Evolutionary conservation across 306 rosid genomes (phyloP).

Genomic region (Cyclanthera cordifolia): DNA sequence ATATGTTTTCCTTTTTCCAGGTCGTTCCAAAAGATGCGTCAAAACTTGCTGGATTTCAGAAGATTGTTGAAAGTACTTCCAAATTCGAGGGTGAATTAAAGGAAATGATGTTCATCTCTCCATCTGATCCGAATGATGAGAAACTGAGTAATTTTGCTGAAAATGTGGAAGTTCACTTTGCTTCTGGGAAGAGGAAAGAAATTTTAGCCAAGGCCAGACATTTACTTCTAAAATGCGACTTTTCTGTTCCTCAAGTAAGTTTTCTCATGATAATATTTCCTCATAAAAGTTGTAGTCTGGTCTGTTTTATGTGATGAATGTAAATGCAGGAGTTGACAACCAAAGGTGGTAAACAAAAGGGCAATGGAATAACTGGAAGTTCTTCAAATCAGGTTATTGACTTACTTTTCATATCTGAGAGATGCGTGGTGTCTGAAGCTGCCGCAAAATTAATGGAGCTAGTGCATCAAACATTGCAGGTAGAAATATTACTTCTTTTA

Average conservation of each 20-base stretch:
- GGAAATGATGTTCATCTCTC: constrained; percentile 62
- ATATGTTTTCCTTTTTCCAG: constrained; percentile 28
- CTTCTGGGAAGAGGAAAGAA: constrained; percentile 71
- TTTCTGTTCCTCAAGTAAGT: constrained; percentile 62
- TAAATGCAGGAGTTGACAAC: constrained; percentile 43
- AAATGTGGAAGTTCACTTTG: constrained; percentile 97
- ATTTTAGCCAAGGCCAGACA: constrained; percentile 79
- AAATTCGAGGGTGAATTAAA: constrained; percentile 59
- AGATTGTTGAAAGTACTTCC: constrained; percentile 49
- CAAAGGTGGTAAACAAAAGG: constrained; percentile 36
- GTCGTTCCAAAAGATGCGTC: constrained; percentile 94
- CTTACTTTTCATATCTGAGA: constrained; percentile 69
- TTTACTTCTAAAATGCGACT: constrained; percentile 67
- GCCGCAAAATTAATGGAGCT: constrained; percentile 66
- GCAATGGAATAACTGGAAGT: constrained; percentile 21
- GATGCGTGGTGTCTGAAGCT: constrained; percentile 74
- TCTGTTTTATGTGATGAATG: constrained; percentile 17
- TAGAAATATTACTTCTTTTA: neutral
- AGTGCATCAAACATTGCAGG: constrained; percentile 82
- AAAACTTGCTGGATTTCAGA: constrained; percentile 83
- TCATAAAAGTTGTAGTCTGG: constrained; percentile 16
- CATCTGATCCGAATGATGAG: constrained; percentile 49
- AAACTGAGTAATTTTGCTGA: constrained; percentile 66
- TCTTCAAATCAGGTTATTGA: constrained; percentile 50
- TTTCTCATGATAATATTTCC: constrained; percentile 9